Conservation (phyloP, 805 yeast species). For the Pichia deserticola region DNA sequence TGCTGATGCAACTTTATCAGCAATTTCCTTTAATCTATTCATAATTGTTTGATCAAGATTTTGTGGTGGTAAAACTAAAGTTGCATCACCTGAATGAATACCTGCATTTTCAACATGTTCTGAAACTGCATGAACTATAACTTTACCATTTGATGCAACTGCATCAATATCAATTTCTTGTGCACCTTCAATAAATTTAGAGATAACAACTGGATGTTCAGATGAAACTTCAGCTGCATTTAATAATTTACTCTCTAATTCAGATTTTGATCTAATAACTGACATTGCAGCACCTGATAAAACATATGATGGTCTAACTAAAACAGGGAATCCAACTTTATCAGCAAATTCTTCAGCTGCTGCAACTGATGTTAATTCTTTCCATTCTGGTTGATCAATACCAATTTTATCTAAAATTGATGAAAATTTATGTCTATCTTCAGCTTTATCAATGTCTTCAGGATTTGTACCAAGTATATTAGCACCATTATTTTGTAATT, state of each 20-base stretch:
- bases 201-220: slow-evolving; percentile 95
- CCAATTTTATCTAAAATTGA: slow-evolving; percentile 86
- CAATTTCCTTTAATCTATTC: slow-evolving; percentile 73
- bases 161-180: slow-evolving; percentile 97
- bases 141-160: slow-evolving; percentile 83
- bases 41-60: slow-evolving; percentile 57
- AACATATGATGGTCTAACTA: slow-evolving; percentile 96
- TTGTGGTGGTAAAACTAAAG: slow-evolving; percentile 90
- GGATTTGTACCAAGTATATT: slow-evolving; percentile 92
- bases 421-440: slow-evolving; percentile 96
- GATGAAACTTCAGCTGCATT: slow-evolving; percentile 89
- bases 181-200: slow-evolving; percentile 93
- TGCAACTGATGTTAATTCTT: slow-evolving; percentile 78
- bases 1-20: slow-evolving; percentile 89
- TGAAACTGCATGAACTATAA: slow-evolving; percentile 89
- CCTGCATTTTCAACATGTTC: slow-evolving; percentile 99
- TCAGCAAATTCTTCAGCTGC: slow-evolving; percentile 84
- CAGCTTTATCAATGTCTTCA: slow-evolving; percentile 92
- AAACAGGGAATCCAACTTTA: slow-evolving; percentile 86
- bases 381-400: slow-evolving; percentile 97
- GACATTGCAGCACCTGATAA: slow-evolving; percentile 99
- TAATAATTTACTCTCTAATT: slow-evolving; percentile 73
- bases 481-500: slow-evolving; percentile 74
- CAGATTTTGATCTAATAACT: slow-evolving; percentile 71
- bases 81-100: slow-evolving; percentile 98